Evolutionary conservation across 2,329 filamentous ascomycete species (phyloP).

Genomic region (Zymoseptoria pseudotritici): DNA sequence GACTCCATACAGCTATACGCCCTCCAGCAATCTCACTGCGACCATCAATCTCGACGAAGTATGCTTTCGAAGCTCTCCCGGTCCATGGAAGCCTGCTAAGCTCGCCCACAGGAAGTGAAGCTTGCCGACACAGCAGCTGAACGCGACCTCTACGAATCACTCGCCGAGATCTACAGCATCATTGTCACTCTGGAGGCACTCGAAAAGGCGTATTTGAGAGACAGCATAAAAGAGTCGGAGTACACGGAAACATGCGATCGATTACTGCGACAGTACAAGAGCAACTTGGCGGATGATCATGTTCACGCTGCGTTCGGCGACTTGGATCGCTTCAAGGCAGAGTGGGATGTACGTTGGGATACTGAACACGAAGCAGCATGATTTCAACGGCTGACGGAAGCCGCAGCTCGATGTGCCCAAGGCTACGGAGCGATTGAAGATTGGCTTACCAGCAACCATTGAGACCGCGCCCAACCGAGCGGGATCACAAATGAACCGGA

Average conservation of each 20-base stretch:
- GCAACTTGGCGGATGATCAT: slow-evolving; percentile 79
- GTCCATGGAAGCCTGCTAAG: slow-evolving; percentile 5
- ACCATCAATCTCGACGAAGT: slow-evolving; percentile 93
- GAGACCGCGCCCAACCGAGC: slow-evolving; percentile 49
- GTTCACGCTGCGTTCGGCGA: slow-evolving; percentile 85
- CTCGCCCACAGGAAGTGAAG: slow-evolving; percentile 69
- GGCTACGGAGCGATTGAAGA: slow-evolving; percentile 83
- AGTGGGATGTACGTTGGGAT: slow-evolving; percentile 71
- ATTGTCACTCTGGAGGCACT: slow-evolving; percentile 91
- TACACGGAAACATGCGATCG: slow-evolving; percentile 96
- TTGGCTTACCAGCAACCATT: slow-evolving; percentile 82
- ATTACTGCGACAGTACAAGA: slow-evolving; percentile 92
- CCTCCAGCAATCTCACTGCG: slow-evolving; percentile 71
- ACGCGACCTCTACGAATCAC: slow-evolving; percentile 87
- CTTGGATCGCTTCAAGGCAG: slow-evolving; percentile 80
- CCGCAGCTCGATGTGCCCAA: slow-evolving; percentile 82
- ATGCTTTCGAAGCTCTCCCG: slow-evolving; percentile 17
- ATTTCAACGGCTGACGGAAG: slow-evolving; percentile 6
- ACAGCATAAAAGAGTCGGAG: slow-evolving; percentile 82
- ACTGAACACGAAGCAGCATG: not conserved
- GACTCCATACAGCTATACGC: slow-evolving; percentile 84
- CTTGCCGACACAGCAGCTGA: slow-evolving; percentile 79
- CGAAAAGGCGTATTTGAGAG: slow-evolving; percentile 93
- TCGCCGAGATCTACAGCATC: slow-evolving; percentile 96
- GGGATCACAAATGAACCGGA: slow-evolving; percentile 11